Percentiles rank a stretch among this genome's conserved stretches.
Conservation (phyloP, 1,139 yeast genomes). For the Candida frijolesensis region DNA sequence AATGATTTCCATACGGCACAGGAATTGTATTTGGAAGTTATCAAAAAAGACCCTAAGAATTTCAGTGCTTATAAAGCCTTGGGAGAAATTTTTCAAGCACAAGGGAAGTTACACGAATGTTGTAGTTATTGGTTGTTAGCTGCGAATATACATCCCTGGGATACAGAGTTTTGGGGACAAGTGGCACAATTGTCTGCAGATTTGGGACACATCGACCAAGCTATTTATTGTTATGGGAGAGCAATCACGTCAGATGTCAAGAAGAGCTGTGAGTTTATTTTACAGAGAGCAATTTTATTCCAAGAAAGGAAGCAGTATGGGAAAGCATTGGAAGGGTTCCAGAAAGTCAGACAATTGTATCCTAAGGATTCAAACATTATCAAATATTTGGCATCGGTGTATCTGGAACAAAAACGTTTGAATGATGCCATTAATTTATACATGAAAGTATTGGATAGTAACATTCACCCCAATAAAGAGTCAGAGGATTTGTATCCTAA, state of each 20-base stretch:
- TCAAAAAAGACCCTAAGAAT: conserved; percentile 74
- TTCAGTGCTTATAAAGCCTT: conserved; percentile 82
- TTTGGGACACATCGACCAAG: conserved; percentile 75
- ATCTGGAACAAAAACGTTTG: conserved; percentile 72
- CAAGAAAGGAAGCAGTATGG: conserved; percentile 64
- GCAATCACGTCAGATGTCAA: conserved; percentile 63
- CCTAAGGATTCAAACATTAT: conserved; percentile 68
- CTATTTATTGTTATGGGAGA: conserved; percentile 76
- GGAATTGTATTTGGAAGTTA: conserved; percentile 68
- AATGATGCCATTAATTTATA: conserved; percentile 83
- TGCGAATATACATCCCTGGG: conserved; percentile 78
- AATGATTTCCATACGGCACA: conserved; percentile 69
- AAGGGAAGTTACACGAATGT: conserved; percentile 69
- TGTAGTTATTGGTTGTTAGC: conserved; percentile 84
- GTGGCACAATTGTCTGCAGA: conserved; percentile 78
- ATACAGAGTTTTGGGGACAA: conserved; percentile 79
- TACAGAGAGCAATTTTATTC: conserved; percentile 66
- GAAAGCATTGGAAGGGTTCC: conserved; percentile 76
- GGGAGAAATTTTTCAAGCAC: conserved; percentile 78
- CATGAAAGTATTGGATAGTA: conserved; percentile 62
- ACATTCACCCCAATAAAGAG: conserved; percentile 39
- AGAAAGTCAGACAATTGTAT: conserved; percentile 56
- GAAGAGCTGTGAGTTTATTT: conserved; percentile 54
- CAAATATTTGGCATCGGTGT: conserved; percentile 74
- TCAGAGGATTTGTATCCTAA: conserved; percentile 35